Conservation (phyloP, 2,329 filamentous ascomycete species). For the Teratosphaeria nubilosa region DNA sequence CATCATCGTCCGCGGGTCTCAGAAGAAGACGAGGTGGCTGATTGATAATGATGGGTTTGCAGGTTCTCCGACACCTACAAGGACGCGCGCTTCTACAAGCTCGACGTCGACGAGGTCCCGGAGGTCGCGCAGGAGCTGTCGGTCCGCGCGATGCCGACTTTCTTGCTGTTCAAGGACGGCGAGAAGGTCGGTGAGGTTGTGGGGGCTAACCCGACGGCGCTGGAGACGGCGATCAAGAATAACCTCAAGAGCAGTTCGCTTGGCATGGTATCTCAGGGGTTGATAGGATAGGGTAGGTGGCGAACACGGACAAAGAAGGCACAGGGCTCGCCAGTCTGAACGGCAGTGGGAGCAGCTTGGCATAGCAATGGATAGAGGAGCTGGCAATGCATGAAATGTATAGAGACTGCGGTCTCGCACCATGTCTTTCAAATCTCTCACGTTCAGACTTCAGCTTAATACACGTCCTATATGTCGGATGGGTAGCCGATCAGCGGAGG, state of each 20-base stretch:
- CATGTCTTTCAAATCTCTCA: neutral
- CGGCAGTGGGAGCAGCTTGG: neutral
- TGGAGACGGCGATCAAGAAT: slow-evolving; percentile 45
- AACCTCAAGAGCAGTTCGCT: slow-evolving; percentile 10
- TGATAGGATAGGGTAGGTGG: neutral
- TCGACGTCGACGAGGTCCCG: slow-evolving; percentile 77
- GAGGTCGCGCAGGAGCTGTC: slow-evolving; percentile 67
- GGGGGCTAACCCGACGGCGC: slow-evolving; percentile 66
- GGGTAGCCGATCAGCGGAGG: too few relatives aligned
- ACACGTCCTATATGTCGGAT: neutral
- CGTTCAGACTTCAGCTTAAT: neutral
- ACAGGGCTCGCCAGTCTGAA: neutral
- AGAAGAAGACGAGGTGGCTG: neutral
- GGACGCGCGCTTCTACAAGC: slow-evolving; percentile 67
- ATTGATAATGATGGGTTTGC: slow-evolving; percentile 1
- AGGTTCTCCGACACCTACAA: slow-evolving; percentile 53
- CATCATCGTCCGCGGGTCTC: neutral
- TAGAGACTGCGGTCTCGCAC: neutral
- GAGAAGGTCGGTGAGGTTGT: slow-evolving; percentile 63
- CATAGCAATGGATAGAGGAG: neutral
- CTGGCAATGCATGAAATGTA: neutral
- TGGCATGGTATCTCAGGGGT: neutral
- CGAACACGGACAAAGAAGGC: neutral
- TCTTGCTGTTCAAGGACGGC: slow-evolving; percentile 73
- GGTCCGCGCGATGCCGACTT: slow-evolving; percentile 88